Conservation (phyloP, 805 yeast genomes). For the Hanseniaspora mollemarum region DNA sequence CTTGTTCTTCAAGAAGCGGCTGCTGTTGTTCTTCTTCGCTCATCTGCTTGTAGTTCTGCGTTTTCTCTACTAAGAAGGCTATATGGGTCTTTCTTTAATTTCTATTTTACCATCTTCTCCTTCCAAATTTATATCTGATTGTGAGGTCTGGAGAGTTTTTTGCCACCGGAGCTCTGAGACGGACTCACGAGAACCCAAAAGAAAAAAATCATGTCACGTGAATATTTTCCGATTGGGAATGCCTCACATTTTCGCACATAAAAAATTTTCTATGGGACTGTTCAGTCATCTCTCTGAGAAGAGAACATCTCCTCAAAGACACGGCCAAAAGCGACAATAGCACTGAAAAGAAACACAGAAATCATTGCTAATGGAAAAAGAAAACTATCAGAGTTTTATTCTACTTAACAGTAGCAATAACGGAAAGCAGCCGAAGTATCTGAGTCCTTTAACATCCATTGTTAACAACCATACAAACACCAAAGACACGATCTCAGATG, state of each 20-base stretch:
- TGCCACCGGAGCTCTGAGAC: too few relatives aligned
- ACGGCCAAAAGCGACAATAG: too few relatives aligned
- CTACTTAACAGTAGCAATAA: conserved; percentile 38
- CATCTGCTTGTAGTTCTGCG: not conserved
- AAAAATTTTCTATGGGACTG: too few relatives aligned
- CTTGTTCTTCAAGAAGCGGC: conserved; percentile 17
- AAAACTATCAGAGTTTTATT: conserved; percentile 84
- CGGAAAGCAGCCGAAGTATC: conserved; percentile 3
- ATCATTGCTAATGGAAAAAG: not conserved
- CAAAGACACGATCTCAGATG: conserved; percentile 54
- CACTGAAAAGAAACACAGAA: too few relatives aligned
- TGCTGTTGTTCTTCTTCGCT: conserved; percentile 17
- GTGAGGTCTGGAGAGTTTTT: too few relatives aligned
- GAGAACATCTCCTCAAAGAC: too few relatives aligned
- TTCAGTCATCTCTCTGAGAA: too few relatives aligned
- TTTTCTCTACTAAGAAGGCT: not conserved
- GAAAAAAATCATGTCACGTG: not conserved
- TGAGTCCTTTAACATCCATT: conserved; percentile 28
- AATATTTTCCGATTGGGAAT: too few relatives aligned
- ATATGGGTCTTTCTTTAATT: not conserved
- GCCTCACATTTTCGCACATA: too few relatives aligned
- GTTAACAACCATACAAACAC: conserved; percentile 43
- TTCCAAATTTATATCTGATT: too few relatives aligned
- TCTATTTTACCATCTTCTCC: too few relatives aligned
- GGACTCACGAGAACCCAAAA: not conserved